These are phyloP conservation scores for Flaveria floridana DNA, from an alignment of 140 eudicot species.

Conservation along the genomic window DNA sequence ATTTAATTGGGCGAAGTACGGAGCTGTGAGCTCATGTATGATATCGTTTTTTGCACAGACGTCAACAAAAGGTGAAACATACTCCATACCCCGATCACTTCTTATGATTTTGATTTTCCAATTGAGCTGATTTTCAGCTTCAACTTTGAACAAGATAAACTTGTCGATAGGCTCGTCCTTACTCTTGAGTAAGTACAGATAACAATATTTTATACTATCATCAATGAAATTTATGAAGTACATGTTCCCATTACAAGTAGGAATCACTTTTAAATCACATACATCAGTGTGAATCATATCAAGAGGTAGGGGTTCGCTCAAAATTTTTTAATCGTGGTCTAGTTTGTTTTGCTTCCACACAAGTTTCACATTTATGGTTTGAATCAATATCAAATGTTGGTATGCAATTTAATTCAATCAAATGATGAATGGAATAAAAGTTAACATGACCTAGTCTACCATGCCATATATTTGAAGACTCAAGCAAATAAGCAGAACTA, in stretches of 20 bases:
- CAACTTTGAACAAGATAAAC: neutral
- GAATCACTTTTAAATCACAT: neutral
- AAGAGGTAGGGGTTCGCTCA: too few species aligned
- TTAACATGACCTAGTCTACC: neutral
- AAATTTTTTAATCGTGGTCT: neutral
- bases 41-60: neutral
- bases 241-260: too few species aligned
- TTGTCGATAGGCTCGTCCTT: neutral
- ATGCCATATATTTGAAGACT: slow-evolving; percentile 5
- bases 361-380: neutral
- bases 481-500: slow-evolving; percentile 5
- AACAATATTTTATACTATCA: neutral
- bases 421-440: neutral
- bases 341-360: neutral
- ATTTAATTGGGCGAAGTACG: neutral
- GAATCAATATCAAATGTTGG: neutral
- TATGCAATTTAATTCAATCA: slow-evolving; percentile 10
- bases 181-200: neutral
- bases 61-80: neutral
- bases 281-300: neutral
- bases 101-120: neutral
- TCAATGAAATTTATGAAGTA: neutral
- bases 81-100: neutral
- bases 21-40: neutral
- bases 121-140: neutral